phyloP scores from a whole-genome alignment of 163 green algal genomes.

The Trebouxiophyceae sp. region DNA sequence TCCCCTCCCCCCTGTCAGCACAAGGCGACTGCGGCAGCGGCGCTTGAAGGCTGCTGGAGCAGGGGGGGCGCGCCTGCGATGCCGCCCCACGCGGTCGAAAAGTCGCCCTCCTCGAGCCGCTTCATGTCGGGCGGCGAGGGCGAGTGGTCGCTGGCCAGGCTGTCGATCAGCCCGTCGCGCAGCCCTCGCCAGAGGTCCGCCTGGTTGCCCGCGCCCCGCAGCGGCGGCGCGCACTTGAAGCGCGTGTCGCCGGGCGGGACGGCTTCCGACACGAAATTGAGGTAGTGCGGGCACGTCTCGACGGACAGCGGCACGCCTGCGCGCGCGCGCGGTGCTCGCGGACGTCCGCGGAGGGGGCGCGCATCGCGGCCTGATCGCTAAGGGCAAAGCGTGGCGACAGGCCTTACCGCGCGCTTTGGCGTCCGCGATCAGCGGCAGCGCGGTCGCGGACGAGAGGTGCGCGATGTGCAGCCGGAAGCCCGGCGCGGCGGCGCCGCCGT shows the following conservation, averaged over 20 bases:
- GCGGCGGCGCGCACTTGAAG: constrained; percentile 82
- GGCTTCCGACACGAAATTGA: constrained; percentile 71
- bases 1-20: too few species aligned
- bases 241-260: constrained; percentile 60
- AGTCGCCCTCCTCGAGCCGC: constrained; percentile 71
- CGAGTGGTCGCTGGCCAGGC: constrained; percentile 84
- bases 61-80: constrained; percentile 51
- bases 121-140: constrained; percentile 71
- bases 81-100: constrained; percentile 86
- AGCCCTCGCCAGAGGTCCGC: constrained; percentile 36
- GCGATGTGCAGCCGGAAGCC: constrained; percentile 84
- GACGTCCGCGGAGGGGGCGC: too few species aligned
- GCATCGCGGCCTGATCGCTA: too few species aligned
- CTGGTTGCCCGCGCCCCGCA: constrained; percentile 54
- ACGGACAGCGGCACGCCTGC: constrained; percentile 66
- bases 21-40: too few species aligned
- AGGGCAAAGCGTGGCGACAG: too few species aligned
- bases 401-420: too few species aligned
- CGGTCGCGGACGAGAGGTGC: constrained; percentile 62
- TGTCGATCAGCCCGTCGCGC: constrained; percentile 53
- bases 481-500: constrained; percentile 4
- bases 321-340: too few species aligned
- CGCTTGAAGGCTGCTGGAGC: too few species aligned
- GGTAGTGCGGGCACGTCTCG: constrained; percentile 93
- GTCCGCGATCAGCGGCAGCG: constrained; percentile 20